phyloP scores from a whole-genome alignment of 2,329 filamentous ascomycete genomes.

The Aspergillus texensis region DNA sequence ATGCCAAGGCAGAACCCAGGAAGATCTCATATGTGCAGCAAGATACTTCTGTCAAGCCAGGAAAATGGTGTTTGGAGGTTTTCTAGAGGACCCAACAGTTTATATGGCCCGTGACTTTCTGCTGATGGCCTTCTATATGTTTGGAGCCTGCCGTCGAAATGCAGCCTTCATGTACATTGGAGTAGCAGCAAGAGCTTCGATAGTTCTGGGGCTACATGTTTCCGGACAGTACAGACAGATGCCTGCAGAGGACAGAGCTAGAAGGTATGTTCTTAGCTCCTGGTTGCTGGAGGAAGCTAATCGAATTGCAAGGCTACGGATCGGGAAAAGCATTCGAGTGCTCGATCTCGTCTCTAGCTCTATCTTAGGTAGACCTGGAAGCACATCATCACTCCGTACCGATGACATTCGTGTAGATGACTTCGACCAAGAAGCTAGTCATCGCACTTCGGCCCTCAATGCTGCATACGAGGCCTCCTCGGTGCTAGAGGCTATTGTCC shows the following conservation, averaged over 20 bases:
- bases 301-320: constrained; percentile 3
- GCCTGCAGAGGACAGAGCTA: constrained; percentile 19
- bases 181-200: constrained; percentile 60
- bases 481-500: background rate
- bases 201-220: constrained; percentile 61
- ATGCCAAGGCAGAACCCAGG: constrained; percentile 38
- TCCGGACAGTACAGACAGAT: constrained; percentile 22
- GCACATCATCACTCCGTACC: constrained; percentile 30
- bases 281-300: background rate
- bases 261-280: constrained; percentile 20
- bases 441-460: background rate
- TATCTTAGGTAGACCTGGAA: constrained; percentile 50
- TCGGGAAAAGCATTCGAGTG: constrained; percentile 48
- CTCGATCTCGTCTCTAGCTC: constrained; percentile 53
- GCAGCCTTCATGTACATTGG: constrained; percentile 67
- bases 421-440: background rate
- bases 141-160: constrained; percentile 61
- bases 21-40: constrained; percentile 48
- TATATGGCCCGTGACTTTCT: constrained; percentile 57
- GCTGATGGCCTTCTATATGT: constrained; percentile 62
- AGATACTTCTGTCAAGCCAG: constrained; percentile 43
- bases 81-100: constrained; percentile 58
- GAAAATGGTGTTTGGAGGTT: constrained; percentile 49
- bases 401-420: background rate
- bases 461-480: constrained; percentile 1